Conservation (phyloP, 2,329 filamentous ascomycete genomes). For the Hypoxylon sp. region DNA sequence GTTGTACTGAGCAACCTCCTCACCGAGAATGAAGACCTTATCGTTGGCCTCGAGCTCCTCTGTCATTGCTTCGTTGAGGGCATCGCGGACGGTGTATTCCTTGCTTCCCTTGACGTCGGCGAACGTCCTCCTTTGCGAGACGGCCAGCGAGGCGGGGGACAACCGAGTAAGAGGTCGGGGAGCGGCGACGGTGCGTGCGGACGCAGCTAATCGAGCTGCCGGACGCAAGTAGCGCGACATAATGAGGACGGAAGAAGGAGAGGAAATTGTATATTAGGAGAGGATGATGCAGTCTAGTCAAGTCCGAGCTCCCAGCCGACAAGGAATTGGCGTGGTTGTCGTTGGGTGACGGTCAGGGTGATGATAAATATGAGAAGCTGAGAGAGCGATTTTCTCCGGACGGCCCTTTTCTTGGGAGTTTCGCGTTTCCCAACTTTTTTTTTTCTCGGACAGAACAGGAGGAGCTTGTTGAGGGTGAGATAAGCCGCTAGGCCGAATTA, state of each 20-base stretch:
- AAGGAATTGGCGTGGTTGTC: slow-evolving; percentile 22
- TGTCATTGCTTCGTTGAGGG: slow-evolving; percentile 95
- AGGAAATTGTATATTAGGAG: slow-evolving; percentile 1
- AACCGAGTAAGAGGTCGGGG: slow-evolving; percentile 49
- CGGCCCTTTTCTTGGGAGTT: slow-evolving; percentile 39
- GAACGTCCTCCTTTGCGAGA: slow-evolving; percentile 61
- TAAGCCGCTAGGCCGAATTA: slow-evolving; percentile 21
- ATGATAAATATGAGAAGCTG: slow-evolving; percentile 13
- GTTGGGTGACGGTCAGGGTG: slow-evolving; percentile 9
- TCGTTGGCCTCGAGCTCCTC: slow-evolving; percentile 95
- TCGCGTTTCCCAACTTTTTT: slow-evolving; percentile 41
- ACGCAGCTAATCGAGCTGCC: slow-evolving; percentile 57
- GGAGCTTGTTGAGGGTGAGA: slow-evolving; percentile 39
- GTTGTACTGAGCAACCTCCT: slow-evolving; percentile 99
- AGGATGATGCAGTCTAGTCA: slow-evolving; percentile 7
- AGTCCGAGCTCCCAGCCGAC: slow-evolving; percentile 36
- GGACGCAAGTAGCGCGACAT: slow-evolving; percentile 63
- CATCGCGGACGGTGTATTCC: slow-evolving; percentile 95
- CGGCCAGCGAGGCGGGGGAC: slow-evolving; percentile 48
- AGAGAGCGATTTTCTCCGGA: slow-evolving; percentile 44
- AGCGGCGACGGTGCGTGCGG: slow-evolving; percentile 49
- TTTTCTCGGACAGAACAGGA: slow-evolving; percentile 38
- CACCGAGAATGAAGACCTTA: slow-evolving; percentile 95
- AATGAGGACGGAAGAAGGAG: slow-evolving; percentile 34
- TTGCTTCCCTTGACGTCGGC: slow-evolving; percentile 68